phyloP scores from a whole-genome alignment of 495 filamentous ascomycete genomes.

The Penicillium ucsense region DNA sequence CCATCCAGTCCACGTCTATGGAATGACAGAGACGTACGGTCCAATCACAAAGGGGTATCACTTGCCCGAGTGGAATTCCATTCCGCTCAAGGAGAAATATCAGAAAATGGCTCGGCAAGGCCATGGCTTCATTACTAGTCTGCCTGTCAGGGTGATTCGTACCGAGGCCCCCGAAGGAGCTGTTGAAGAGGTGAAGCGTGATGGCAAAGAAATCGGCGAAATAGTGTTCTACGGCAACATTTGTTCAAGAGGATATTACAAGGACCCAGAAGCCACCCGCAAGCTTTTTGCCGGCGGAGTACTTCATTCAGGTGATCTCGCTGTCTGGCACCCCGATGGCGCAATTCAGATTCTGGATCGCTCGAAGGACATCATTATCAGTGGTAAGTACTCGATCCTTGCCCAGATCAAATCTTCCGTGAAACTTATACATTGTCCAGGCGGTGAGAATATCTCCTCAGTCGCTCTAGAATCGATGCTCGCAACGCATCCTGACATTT shows the following conservation, averaged over 20 bases:
- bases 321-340: constrained; percentile 85
- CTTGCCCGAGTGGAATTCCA: constrained; percentile 67
- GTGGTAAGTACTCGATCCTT: constrained; percentile 46
- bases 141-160: constrained; percentile 77
- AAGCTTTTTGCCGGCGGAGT: constrained; percentile 86
- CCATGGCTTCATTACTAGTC: constrained; percentile 82
- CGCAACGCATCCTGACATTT: constrained; percentile 75
- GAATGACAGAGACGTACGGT: constrained; percentile 90
- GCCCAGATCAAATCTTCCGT: neutral
- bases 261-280: constrained; percentile 75
- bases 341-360: constrained; percentile 87
- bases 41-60: constrained; percentile 91
- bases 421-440: constrained; percentile 26
- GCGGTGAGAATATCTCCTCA: constrained; percentile 94
- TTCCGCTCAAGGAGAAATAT: constrained; percentile 66
- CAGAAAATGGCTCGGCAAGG: constrained; percentile 81
- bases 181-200: constrained; percentile 63
- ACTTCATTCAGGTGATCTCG: constrained; percentile 81
- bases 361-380: constrained; percentile 97
- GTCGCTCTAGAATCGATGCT: constrained; percentile 89
- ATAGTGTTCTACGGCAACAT: constrained; percentile 89
- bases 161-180: constrained; percentile 55
- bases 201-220: constrained; percentile 90
- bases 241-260: constrained; percentile 84
- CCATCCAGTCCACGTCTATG: constrained; percentile 88